A percentile compares a stretch with the other conserved stretches of the same genome.
These are phyloP conservation scores for Vigna mungo DNA, from an alignment of 306 rosid genomes.

Conservation along the genomic window DNA sequence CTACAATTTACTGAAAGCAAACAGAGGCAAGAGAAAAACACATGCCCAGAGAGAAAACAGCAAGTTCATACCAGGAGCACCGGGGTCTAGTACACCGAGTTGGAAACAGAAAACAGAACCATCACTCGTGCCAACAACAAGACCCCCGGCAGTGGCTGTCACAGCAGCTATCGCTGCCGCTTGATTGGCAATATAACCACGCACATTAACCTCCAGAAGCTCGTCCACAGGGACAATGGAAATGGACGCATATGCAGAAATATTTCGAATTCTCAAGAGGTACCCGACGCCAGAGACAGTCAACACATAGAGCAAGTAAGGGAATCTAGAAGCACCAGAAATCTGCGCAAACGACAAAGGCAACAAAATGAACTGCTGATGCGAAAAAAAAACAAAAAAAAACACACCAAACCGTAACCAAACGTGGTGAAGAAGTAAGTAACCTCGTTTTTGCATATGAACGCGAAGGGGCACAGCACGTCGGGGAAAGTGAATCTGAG, in stretches of 20 bases:
- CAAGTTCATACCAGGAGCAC: conserved; percentile 67
- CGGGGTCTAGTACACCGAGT: conserved; percentile 70
- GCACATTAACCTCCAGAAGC: conserved; percentile 60
- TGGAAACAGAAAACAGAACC: conserved; percentile 81
- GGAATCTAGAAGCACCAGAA: conserved; percentile 52
- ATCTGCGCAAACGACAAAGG: conserved; percentile 55
- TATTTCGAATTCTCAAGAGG: conserved; percentile 63
- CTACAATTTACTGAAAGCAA: neutral
- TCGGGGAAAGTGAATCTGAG: conserved; percentile 74
- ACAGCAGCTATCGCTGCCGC: conserved; percentile 61
- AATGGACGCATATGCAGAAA: conserved; percentile 58
- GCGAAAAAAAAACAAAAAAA: neutral
- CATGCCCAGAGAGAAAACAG: neutral
- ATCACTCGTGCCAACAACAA: conserved; percentile 72
- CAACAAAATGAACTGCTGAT: neutral
- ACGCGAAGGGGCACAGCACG: conserved; percentile 70
- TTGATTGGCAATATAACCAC: conserved; percentile 41
- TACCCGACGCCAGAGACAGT: conserved; percentile 76
- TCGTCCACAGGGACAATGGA: conserved; percentile 61
- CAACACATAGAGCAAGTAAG: conserved; percentile 74
- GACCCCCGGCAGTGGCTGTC: conserved; percentile 65
- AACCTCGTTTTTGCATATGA: conserved; percentile 77
- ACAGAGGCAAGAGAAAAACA: conserved; percentile 8
- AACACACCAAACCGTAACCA: neutral
- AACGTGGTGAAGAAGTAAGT: neutral